These are phyloP conservation scores for Dovyalis caffra DNA, from an alignment of 345 rosid species.

Conservation along the genomic window DNA sequence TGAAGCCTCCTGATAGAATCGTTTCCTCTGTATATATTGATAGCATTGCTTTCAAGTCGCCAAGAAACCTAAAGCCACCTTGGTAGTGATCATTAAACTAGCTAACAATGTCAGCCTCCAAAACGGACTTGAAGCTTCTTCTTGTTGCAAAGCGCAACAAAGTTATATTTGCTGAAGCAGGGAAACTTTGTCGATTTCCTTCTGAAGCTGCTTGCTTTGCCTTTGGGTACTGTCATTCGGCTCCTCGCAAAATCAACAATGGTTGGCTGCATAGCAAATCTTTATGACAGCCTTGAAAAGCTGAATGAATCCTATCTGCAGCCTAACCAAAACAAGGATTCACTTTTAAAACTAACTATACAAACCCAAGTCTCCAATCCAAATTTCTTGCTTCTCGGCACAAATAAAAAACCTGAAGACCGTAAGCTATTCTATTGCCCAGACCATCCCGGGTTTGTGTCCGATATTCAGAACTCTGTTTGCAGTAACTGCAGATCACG, in stretches of 20 bases:
- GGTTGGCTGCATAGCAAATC: constrained; percentile 6
- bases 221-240: constrained; percentile 4
- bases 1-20: too few species aligned
- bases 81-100: too few species aligned
- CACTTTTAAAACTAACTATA: neutral
- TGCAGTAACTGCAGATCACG: neutral
- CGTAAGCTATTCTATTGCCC: neutral
- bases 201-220: neutral
- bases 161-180: neutral
- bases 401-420: neutral
- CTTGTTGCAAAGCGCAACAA: neutral
- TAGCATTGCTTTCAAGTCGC: too few species aligned
- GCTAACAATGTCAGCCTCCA: too few species aligned
- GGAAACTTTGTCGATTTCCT: neutral
- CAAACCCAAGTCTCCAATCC: neutral
- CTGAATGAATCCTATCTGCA: constrained; percentile 1
- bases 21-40: too few species aligned
- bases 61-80: too few species aligned
- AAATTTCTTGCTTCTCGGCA: neutral
- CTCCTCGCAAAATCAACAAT: constrained; percentile 1
- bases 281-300: constrained; percentile 11
- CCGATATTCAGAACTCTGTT: neutral
- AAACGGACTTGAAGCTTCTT: constrained; percentile 2
- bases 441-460: neutral
- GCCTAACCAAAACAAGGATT: neutral